These are phyloP conservation scores for Cytospora mali DNA, from an alignment of 2,329 filamentous ascomycete species.

Conservation along the genomic window DNA sequence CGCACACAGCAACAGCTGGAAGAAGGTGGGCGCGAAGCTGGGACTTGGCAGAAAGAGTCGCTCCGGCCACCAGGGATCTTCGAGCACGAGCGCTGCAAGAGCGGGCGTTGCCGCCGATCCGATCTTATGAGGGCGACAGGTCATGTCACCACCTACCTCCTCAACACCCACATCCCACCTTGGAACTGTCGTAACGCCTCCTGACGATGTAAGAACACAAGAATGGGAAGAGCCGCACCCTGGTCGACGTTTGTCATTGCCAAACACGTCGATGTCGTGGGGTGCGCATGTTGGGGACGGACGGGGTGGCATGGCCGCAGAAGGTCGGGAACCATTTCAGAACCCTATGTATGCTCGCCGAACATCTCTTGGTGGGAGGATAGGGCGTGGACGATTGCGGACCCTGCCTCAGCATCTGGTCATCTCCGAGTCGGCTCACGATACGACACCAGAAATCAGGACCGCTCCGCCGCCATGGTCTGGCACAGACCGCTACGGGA, in stretches of 20 bases:
- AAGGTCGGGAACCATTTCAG: constrained; percentile 36
- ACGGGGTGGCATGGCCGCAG: constrained; percentile 54
- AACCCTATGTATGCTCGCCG: constrained; percentile 28
- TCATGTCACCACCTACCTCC: constrained; percentile 52
- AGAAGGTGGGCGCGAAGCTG: constrained; percentile 64
- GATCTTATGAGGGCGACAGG: constrained; percentile 60
- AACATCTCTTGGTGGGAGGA: constrained; percentile 25
- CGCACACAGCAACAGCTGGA: constrained; percentile 62
- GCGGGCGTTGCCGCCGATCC: constrained; percentile 11
- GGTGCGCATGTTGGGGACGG: constrained; percentile 30
- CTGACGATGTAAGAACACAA: constrained; percentile 31
- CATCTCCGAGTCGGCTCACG: constrained; percentile 12
- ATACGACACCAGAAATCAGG: constrained; percentile 18
- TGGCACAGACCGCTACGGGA: constrained; percentile 4
- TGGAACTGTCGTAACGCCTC: constrained; percentile 30
- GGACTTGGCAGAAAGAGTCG: constrained; percentile 59
- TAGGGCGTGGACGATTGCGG: constrained; percentile 26
- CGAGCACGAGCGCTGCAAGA: constrained; percentile 26
- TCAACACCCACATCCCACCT: constrained; percentile 32
- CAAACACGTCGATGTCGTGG: constrained; percentile 33
- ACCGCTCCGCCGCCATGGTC: constrained; percentile 24
- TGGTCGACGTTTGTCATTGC: constrained; percentile 44
- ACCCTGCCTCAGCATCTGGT: constrained; percentile 19
- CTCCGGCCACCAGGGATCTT: constrained; percentile 46
- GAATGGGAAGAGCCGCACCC: constrained; percentile 52